A percentile compares a stretch with the other conserved stretches of the same genome.
These are phyloP conservation scores for Claviceps humidiphila DNA, from an alignment of 2,329 filamentous ascomycete species.

Conservation along the genomic window DNA sequence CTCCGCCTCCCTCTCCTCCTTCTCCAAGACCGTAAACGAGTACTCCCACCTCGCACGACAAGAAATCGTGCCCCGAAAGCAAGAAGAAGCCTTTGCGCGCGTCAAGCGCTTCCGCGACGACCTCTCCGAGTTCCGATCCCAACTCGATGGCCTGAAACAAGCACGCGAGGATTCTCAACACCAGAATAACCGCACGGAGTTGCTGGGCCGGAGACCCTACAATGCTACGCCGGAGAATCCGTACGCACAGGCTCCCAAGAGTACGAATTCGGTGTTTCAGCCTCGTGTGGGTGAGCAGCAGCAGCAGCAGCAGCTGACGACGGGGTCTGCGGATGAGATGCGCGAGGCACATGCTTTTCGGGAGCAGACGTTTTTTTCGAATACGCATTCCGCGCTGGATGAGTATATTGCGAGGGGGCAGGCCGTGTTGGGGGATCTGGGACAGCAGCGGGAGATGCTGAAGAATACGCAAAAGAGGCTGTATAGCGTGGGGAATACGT, in stretches of 20 bases:
- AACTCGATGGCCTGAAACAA: constrained; percentile 65
- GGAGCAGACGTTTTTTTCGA: constrained; percentile 77
- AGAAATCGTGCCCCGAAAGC: constrained; percentile 81
- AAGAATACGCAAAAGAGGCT: constrained; percentile 87
- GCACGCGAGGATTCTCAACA: constrained; percentile 63
- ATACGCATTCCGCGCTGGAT: constrained; percentile 74
- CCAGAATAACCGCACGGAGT: constrained; percentile 56
- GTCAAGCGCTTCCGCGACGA: constrained; percentile 76
- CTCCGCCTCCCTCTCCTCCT: constrained; percentile 63
- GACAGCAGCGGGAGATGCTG: constrained; percentile 82
- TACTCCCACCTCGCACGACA: constrained; percentile 76
- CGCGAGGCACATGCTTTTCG: constrained; percentile 74
- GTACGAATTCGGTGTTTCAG: constrained; percentile 22
- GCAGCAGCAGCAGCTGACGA: constrained; percentile 20
- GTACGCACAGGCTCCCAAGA: constrained; percentile 48
- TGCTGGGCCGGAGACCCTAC: constrained; percentile 76
- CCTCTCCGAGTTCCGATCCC: constrained; percentile 63
- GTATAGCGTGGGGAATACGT: constrained; percentile 85
- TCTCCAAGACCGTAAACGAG: constrained; percentile 83
- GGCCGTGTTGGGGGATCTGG: constrained; percentile 77
- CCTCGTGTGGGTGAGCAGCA: constrained; percentile 23
- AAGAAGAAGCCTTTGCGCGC: constrained; percentile 78
- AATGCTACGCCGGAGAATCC: constrained; percentile 80
- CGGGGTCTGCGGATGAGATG: constrained; percentile 45
- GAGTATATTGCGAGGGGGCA: constrained; percentile 88